Evolutionary conservation across 2,329 filamentous ascomycete species (phyloP).

Genomic region (Mycocentrospora acerina): DNA sequence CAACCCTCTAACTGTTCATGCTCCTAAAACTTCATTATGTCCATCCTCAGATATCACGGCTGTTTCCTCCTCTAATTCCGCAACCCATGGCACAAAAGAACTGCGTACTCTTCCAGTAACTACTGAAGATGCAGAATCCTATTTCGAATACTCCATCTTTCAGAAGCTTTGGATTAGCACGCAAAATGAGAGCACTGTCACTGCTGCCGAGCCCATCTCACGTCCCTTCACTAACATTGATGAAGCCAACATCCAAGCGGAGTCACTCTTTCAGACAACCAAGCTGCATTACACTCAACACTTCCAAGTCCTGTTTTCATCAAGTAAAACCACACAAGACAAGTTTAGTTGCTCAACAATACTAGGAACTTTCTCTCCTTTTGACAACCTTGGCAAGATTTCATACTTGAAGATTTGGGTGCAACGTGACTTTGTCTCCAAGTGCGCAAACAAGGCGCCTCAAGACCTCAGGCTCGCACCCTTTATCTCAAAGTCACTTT

Average conservation of each 20-base stretch:
- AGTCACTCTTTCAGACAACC: conserved; percentile 7
- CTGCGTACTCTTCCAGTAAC: no score
- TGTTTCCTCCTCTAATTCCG: no score
- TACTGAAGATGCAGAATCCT: conserved; percentile 14
- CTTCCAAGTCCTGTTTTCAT: conserved; percentile 5
- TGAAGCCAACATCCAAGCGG: conserved; percentile 18
- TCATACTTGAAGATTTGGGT: conserved; percentile 21
- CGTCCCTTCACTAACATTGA: conserved; percentile 13
- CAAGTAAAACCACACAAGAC: conserved; percentile 7
- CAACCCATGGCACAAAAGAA: no score
- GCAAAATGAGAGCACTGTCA: conserved; percentile 1
- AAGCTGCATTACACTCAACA: conserved; percentile 6
- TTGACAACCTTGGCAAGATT: conserved; percentile 12
- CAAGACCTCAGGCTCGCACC: conserved; percentile 3
- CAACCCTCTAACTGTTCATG: no score
- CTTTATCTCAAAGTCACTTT: conserved; percentile 20
- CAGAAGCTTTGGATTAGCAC: conserved; percentile 15
- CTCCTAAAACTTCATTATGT: no score
- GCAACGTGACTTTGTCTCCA: conserved; percentile 13
- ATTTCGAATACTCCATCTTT: conserved; percentile 26
- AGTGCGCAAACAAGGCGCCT: conserved; percentile 8
- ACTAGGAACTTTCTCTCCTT: conserved; percentile 6
- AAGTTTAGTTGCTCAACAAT: conserved; percentile 12
- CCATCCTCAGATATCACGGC: neutral
- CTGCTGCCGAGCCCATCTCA: conserved; percentile 5